phyloP scores from a whole-genome alignment of 2,329 filamentous ascomycete species.

The Apiospora arundinis region DNA sequence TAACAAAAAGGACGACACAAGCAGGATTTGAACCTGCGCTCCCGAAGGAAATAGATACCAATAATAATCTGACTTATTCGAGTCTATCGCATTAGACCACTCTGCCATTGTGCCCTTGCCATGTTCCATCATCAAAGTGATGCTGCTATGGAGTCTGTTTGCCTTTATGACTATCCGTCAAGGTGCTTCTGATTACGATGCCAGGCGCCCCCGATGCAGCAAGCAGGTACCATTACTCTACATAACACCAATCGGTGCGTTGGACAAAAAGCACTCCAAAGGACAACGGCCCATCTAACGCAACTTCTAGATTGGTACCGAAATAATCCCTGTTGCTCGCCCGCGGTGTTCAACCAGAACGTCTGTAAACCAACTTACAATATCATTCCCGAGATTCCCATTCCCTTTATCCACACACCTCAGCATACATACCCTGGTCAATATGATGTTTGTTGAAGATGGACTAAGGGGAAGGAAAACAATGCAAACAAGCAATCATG shows the following conservation, averaged over 20 bases:
- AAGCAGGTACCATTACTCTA: too few relatives aligned
- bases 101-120: not conserved
- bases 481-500: too few relatives aligned
- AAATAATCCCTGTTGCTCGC: too few relatives aligned
- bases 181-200: not conserved
- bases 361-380: not conserved
- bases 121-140: not conserved
- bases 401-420: not conserved
- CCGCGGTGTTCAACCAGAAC: not conserved
- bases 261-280: too few relatives aligned
- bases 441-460: too few relatives aligned
- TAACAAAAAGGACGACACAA: not conserved
- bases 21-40: slow-evolving; percentile 1
- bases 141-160: not conserved
- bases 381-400: not conserved
- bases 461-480: too few relatives aligned
- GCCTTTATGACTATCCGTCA: not conserved
- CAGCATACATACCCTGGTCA: too few relatives aligned
- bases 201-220: too few relatives aligned
- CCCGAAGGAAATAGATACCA: slow-evolving; percentile 1
- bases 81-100: slow-evolving; percentile 10
- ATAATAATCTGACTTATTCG: not conserved
- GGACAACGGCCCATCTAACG: too few relatives aligned
- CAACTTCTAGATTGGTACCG: too few relatives aligned
- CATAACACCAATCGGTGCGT: too few relatives aligned